Evolutionary conservation across 2,329 filamentous ascomycete species (phyloP).

Genomic region (Pseudogymnoascus sp.): DNA sequence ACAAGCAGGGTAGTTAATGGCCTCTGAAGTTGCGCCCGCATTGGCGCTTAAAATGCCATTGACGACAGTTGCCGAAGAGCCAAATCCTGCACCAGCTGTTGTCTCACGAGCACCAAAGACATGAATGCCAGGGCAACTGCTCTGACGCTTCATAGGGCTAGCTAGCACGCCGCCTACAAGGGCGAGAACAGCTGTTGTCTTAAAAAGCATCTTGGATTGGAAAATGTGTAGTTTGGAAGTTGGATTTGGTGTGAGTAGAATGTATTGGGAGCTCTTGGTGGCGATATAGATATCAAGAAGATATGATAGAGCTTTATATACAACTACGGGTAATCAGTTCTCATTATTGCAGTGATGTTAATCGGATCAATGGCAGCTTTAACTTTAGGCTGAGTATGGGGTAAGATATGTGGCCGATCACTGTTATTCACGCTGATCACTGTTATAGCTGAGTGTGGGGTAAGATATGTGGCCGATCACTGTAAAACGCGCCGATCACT

Average conservation of each 20-base stretch:
- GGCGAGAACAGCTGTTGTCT: neutral
- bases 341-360: neutral
- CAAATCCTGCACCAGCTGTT: constrained; percentile 20
- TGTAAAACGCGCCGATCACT: neutral
- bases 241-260: neutral
- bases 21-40: constrained; percentile 27
- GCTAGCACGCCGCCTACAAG: neutral
- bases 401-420: neutral
- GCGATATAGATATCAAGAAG: neutral
- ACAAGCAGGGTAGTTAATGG: constrained; percentile 34
- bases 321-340: neutral
- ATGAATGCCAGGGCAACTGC: constrained; percentile 35
- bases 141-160: neutral
- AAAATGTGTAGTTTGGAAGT: neutral
- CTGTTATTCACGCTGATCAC: neutral
- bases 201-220: neutral
- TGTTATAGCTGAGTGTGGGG: neutral
- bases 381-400: constrained; percentile 3
- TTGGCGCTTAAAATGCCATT: constrained; percentile 25
- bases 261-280: neutral
- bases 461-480: neutral
- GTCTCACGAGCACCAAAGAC: constrained; percentile 43
- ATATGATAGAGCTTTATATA: neutral
- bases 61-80: constrained; percentile 21
- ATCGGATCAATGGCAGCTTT: neutral